These are phyloP conservation scores for Fusarium coffeatum DNA, from an alignment of 2,329 filamentous ascomycete species.

Conservation along the genomic window DNA sequence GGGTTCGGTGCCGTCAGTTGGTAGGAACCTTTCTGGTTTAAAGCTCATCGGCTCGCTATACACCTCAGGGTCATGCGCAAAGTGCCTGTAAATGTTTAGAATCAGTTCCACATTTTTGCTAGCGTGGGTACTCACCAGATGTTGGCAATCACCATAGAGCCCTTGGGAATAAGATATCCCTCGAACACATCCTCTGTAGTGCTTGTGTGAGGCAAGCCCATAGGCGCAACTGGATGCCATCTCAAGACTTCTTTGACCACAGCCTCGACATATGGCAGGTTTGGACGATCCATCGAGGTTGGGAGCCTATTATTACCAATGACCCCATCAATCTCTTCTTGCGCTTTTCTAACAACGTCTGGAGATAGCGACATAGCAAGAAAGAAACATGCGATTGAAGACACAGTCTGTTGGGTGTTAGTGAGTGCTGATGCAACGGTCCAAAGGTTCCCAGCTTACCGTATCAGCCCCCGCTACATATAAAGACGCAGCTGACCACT, in stretches of 20 bases:
- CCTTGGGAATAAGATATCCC: constrained; percentile 43
- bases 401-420: constrained; percentile 26
- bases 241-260: constrained; percentile 47
- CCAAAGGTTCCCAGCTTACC: not conserved
- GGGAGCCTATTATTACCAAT: constrained; percentile 47
- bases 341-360: constrained; percentile 28
- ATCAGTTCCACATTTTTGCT: too few relatives aligned
- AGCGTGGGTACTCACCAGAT: constrained; percentile 20
- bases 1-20: constrained; percentile 27
- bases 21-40: constrained; percentile 33
- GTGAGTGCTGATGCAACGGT: not conserved
- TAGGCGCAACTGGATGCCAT: constrained; percentile 48
- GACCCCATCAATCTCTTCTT: constrained; percentile 38
- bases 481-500: constrained; percentile 36
- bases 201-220: constrained; percentile 54
- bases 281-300: constrained; percentile 34
- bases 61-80: constrained; percentile 33
- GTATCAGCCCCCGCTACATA: constrained; percentile 41
- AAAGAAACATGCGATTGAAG: constrained; percentile 31
- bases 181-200: constrained; percentile 43
- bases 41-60: constrained; percentile 29
- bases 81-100: constrained; percentile 12
- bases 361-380: constrained; percentile 30
- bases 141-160: constrained; percentile 34
- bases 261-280: constrained; percentile 46